Conservation (phyloP, 768 basidiomycete genomes). For the Serpula lacrymans region DNA sequence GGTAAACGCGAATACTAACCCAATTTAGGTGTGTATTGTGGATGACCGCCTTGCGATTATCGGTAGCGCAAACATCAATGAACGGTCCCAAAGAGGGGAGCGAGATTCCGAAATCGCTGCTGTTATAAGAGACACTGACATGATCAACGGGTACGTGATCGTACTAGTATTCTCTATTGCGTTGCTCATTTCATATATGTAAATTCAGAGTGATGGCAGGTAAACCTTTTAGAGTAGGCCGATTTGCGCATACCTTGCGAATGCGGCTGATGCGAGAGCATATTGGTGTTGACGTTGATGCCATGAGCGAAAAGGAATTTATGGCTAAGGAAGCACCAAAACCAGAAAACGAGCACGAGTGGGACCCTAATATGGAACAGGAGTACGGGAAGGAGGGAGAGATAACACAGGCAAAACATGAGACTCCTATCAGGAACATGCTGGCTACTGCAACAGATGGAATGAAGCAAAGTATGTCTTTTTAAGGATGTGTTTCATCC, state of each 20-base stretch:
- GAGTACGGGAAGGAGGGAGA: constrained; percentile 40
- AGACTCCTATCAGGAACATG: constrained; percentile 29
- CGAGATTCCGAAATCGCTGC: constrained; percentile 94
- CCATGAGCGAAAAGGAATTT: constrained; percentile 72
- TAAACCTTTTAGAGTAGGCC: constrained; percentile 90
- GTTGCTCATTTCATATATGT: not conserved
- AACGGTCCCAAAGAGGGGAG: constrained; percentile 92
- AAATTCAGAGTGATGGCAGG: constrained; percentile 83
- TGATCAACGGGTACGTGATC: constrained; percentile 78
- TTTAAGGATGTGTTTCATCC: not conserved
- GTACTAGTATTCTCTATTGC: not conserved
- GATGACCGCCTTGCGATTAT: constrained; percentile 95
- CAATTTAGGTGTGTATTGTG: constrained; percentile 59
- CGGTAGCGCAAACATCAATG: constrained; percentile 97
- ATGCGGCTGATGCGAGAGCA: constrained; percentile 96
- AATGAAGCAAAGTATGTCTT: constrained; percentile 47
- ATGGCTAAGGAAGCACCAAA: constrained; percentile 51
- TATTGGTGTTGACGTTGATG: constrained; percentile 91
- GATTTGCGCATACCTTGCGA: constrained; percentile 93
- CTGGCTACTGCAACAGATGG: constrained; percentile 36
- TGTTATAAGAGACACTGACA: constrained; percentile 93
- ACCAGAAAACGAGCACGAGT: constrained; percentile 52
- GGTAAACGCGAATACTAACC: not conserved
- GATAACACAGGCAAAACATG: constrained; percentile 39
- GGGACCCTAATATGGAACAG: constrained; percentile 78